These are phyloP conservation scores for Drechslera avenae DNA, from an alignment of 2,329 filamentous ascomycete species.

Conservation along the genomic window DNA sequence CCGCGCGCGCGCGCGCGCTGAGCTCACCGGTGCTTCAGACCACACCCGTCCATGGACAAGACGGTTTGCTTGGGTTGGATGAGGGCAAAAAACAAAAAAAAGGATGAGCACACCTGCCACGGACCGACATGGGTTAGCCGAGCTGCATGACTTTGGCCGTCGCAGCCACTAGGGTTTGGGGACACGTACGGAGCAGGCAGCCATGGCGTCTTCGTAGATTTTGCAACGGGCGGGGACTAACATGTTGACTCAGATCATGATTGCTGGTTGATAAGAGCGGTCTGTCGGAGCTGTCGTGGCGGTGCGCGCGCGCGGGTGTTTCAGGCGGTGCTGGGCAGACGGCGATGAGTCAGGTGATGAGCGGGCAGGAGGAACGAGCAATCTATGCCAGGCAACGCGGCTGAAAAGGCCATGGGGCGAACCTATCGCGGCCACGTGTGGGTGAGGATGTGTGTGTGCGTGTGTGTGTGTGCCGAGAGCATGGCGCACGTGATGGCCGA, in stretches of 20 bases:
- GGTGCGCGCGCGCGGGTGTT: conserved; percentile 25
- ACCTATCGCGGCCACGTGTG: no score
- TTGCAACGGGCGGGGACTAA: conserved; percentile 5
- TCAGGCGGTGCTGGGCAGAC: conserved; percentile 23
- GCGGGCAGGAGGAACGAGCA: not conserved
- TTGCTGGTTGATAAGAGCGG: conserved; percentile 8
- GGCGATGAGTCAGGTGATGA: conserved; percentile 11
- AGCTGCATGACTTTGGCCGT: not conserved
- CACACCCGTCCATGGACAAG: no score
- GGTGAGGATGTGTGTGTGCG: no score
- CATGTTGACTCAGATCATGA: not conserved
- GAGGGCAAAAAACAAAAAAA: not conserved
- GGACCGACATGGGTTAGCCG: not conserved
- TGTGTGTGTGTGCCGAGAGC: no score
- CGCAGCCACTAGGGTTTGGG: not conserved
- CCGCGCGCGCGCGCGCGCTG: no score
- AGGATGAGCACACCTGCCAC: not conserved
- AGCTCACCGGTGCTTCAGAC: not conserved
- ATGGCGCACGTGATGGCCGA: no score
- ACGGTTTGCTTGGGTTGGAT: no score
- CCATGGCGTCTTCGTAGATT: not conserved
- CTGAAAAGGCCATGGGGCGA: not conserved
- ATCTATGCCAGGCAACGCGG: not conserved
- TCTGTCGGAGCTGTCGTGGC: conserved; percentile 19
- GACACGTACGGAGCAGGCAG: not conserved